A percentile compares a stretch with the other conserved stretches of the same genome.
Conservation (phyloP, 1,284 basidiomycete species). For the Puccinia polysora region DNA sequence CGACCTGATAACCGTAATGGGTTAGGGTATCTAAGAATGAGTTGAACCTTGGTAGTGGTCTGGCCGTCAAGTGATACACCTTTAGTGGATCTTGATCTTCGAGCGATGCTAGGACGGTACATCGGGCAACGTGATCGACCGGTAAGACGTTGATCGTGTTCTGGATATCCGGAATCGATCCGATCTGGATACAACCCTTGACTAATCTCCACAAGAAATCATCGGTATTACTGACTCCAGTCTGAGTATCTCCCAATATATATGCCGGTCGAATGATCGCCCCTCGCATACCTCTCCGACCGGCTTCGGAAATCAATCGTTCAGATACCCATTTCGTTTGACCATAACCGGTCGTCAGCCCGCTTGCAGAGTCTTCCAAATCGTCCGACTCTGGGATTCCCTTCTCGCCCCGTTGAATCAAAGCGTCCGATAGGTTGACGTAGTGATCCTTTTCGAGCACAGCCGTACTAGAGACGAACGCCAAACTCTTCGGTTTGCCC, state of each 20-base stretch:
- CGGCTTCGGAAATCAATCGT: constrained; percentile 85
- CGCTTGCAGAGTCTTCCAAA: constrained; percentile 74
- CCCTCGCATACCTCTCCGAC: constrained; percentile 75
- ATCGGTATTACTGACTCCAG: constrained; percentile 95
- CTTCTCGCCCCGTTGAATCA: constrained; percentile 57
- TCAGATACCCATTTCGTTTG: constrained; percentile 99
- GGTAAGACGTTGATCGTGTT: constrained; percentile 98
- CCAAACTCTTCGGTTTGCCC: constrained; percentile 71
- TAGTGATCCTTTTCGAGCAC: constrained; percentile 88
- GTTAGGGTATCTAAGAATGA: constrained; percentile 70
- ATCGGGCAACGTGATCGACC: constrained; percentile 89
- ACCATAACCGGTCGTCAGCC: constrained; percentile 86
- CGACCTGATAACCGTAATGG: constrained; percentile 74
- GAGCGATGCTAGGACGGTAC: constrained; percentile 67
- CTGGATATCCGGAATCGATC: constrained; percentile 92
- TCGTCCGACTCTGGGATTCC: constrained; percentile 85
- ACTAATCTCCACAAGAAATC: constrained; percentile 98
- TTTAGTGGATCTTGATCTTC: constrained; percentile 56
- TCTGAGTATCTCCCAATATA: constrained; percentile 84
- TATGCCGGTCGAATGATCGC: constrained; percentile 91
- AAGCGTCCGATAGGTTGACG: constrained; percentile 74
- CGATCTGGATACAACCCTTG: constrained; percentile 94
- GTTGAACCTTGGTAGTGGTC: constrained; percentile 85
- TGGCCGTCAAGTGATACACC: constrained; percentile 83
- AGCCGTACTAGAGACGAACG: constrained; percentile 91